These are phyloP conservation scores for Phytophthora foliorum DNA, from an alignment of 352 stramenopile species.

Conservation along the genomic window DNA sequence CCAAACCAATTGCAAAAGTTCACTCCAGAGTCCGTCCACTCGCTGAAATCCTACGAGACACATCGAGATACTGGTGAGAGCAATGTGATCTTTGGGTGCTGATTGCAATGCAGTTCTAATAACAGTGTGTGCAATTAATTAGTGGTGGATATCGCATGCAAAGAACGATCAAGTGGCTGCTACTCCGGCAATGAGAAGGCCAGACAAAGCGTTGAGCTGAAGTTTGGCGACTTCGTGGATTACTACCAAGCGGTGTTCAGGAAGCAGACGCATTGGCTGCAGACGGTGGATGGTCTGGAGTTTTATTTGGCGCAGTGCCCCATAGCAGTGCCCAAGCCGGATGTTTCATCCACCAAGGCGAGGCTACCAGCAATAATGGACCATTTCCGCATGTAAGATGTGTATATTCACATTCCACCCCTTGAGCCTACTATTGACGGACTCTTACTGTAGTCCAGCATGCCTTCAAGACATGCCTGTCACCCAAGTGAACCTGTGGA, in stretches of 20 bases:
- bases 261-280: conserved; percentile 70
- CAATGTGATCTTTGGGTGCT: background rate
- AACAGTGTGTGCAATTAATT: background rate
- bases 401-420: background rate
- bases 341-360: conserved; percentile 51
- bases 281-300: conserved; percentile 71
- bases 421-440: background rate
- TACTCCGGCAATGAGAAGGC: conserved; percentile 70
- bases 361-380: conserved; percentile 67
- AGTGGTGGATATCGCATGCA: conserved; percentile 88
- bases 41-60: conserved; percentile 35
- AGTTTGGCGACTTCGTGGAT: conserved; percentile 86
- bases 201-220: conserved; percentile 78
- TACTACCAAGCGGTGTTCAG: conserved; percentile 66
- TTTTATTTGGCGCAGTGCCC: conserved; percentile 89
- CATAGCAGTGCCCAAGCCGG: conserved; percentile 64
- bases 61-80: conserved; percentile 52
- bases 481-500: conserved; percentile 90
- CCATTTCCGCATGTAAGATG: conserved; percentile 64
- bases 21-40: conserved; percentile 39
- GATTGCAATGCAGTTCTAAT: conserved; percentile 2
- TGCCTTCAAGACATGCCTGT: conserved; percentile 50
- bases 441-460: conserved; percentile 44
- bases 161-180: conserved; percentile 46
- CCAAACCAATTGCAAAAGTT: conserved; percentile 33